phyloP scores from a whole-genome alignment of 2,329 filamentous ascomycete species.

The Bipolaris oryzae region DNA sequence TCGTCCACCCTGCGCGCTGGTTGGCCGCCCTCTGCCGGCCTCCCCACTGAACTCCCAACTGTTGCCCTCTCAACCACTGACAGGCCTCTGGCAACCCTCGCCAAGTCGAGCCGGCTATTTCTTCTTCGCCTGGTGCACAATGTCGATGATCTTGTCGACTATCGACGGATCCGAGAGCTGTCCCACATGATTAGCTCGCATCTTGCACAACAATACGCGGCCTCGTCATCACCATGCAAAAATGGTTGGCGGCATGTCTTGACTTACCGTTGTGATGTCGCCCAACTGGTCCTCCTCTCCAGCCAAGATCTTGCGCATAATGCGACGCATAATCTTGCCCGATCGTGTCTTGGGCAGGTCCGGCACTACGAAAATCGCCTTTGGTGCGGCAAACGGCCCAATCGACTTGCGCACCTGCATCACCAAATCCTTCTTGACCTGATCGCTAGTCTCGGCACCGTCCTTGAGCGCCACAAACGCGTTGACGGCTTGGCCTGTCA shows the following conservation, averaged over 20 bases:
- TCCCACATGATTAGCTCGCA: slow-evolving; percentile 34
- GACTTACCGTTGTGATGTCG: slow-evolving; percentile 84
- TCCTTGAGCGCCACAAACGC: slow-evolving; percentile 95
- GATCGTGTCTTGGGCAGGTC: slow-evolving; percentile 97
- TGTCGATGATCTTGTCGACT: slow-evolving; percentile 85
- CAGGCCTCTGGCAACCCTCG: slow-evolving; percentile 11
- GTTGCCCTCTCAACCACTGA: slow-evolving; percentile 9
- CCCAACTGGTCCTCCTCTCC: slow-evolving; percentile 97
- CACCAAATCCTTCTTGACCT: slow-evolving; percentile 89
- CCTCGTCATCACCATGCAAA: slow-evolving; percentile 26
- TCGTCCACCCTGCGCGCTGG: too few species aligned
- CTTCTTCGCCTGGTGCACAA: slow-evolving; percentile 68
- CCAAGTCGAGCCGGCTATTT: slow-evolving; percentile 41
- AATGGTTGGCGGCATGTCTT: slow-evolving; percentile 3
- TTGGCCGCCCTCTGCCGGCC: background rate
- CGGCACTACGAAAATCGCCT: slow-evolving; percentile 86
- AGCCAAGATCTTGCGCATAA: slow-evolving; percentile 94
- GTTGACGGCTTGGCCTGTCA: slow-evolving; percentile 96
- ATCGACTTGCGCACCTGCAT: slow-evolving; percentile 97
- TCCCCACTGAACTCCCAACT: background rate
- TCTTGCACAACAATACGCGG: slow-evolving; percentile 34
- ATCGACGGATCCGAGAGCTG: slow-evolving; percentile 88
- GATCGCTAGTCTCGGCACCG: slow-evolving; percentile 74
- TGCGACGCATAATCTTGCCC: slow-evolving; percentile 98
- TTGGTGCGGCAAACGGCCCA: slow-evolving; percentile 94